Evolutionary conservation across 2,329 filamentous ascomycete genomes (phyloP), one percentile per base, ranked within the genome.

Genomic region (Westerdykella sp.): DNA sequence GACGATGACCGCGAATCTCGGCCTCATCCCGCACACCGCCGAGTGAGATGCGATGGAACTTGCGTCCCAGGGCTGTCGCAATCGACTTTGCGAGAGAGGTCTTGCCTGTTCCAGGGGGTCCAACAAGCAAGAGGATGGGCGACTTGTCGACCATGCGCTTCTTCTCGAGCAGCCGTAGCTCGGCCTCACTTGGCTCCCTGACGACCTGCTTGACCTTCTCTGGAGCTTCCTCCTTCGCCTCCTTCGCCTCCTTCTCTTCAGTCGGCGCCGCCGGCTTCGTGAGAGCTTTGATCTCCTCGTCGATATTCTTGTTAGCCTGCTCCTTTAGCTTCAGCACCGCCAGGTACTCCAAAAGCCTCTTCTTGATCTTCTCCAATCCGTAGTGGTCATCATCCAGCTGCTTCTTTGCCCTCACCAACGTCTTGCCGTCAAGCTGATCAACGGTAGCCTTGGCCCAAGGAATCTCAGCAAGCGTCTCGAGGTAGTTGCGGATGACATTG

Each of bases 301-400:
- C 85, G 14, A 96, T 75, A 41, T 87, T 84, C 41, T 85, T 78
- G 52, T 97, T 96, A 49, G 91, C 83, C 16, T 85, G 83, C 63
- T 96, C 90, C 74, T 97, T 98, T 44, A 98, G 76, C 55, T 93
- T 85, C 41, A 98, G 75, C n/a, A 98, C 93, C 2, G 93, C 94
- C 35, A 98, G 76, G 62, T 98, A 98, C 66, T 97, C 94, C 5
- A 98, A 77, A 16, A 98, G 69, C 35, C 93, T 79, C 76, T 95
- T 96, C 79, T 98, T 98, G 61, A 98, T 91, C 68, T 91, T 94
- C 48, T 97, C 89, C 12, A 98, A 73, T 0, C 93, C 93, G 56
- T 97, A 97, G 66, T 98, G 93, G 61, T 98, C 93, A 50, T 94
- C 84, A 58, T 98, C 89, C 5, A 98, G 78, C 66, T 97, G 93